Conservation (phyloP, 345 rosid genomes). For the Stellera chamaejasme region DNA sequence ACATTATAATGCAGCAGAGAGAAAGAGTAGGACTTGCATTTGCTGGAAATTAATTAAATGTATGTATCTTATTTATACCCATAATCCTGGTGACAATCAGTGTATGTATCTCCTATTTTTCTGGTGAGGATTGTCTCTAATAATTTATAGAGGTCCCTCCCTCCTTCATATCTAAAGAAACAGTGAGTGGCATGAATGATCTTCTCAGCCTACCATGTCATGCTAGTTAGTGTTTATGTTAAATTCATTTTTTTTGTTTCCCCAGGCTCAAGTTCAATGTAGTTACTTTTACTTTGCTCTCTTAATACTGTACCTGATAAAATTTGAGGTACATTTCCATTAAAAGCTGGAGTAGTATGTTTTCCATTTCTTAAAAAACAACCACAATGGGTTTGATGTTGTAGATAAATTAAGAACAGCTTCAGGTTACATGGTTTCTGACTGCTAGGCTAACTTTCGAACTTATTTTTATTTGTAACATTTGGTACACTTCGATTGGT, state of each 20-base stretch:
- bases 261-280: too few species aligned
- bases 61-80: constrained; percentile 19
- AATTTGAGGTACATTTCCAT: too few species aligned
- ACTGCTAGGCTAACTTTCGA: too few species aligned
- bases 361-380: too few species aligned
- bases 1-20: constrained; percentile 38
- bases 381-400: too few species aligned
- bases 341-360: too few species aligned
- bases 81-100: constrained; percentile 14
- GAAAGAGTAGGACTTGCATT: constrained; percentile 43
- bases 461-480: too few species aligned
- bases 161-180: constrained; percentile 7
- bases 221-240: constrained; percentile 5
- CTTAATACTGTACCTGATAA: too few species aligned
- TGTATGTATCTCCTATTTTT: constrained; percentile 16
- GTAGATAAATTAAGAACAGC: too few species aligned
- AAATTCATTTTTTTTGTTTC: background rate
- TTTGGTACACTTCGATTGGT: too few species aligned
- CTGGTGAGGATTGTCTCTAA: constrained; percentile 22
- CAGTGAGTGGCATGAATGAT: constrained; percentile 9
- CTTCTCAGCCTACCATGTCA: constrained; percentile 8
- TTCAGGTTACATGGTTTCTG: too few species aligned
- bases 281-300: too few species aligned
- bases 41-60: constrained; percentile 39
- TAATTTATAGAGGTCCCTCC: constrained; percentile 19